Conservation (phyloP, 225 moss, liverwort and hornwort species). For the Bryum argenteum region DNA sequence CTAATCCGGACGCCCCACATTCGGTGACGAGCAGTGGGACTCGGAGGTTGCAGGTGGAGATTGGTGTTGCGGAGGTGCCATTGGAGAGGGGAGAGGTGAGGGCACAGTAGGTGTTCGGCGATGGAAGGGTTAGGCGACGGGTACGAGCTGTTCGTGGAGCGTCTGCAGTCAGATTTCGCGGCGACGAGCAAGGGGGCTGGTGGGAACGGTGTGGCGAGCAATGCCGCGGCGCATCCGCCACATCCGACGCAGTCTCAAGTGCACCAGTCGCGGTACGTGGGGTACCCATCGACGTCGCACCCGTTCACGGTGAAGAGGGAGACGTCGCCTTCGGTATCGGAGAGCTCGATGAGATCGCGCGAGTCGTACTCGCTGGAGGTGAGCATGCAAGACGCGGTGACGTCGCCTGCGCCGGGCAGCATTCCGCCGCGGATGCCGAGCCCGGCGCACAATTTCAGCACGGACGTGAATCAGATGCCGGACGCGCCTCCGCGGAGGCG, state of each 20-base stretch:
- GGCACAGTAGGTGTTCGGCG: conserved; percentile 11
- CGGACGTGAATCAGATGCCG: conserved; percentile 64
- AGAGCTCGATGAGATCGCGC: conserved; percentile 61
- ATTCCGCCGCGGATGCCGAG: conserved; percentile 50
- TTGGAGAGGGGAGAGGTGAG: neutral
- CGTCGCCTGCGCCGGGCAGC: conserved; percentile 48
- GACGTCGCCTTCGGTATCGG: conserved; percentile 51
- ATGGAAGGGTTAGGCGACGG: conserved; percentile 96
- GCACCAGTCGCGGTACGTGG: conserved; percentile 62
- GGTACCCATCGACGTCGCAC: conserved; percentile 59
- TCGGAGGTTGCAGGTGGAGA: conserved; percentile 8
- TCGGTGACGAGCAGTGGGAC: conserved; percentile 23
- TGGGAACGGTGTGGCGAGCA: conserved; percentile 24
- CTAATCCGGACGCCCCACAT: conserved; percentile 31
- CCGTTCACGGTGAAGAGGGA: conserved; percentile 63
- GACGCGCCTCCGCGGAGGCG: conserved; percentile 57
- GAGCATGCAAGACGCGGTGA: conserved; percentile 63
- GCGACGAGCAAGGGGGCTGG: conserved; percentile 52
- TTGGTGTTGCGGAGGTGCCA: neutral
- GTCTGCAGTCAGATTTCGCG: conserved; percentile 87
- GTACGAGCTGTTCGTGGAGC: conserved; percentile 92
- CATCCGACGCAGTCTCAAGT: conserved; percentile 65
- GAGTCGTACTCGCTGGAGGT: conserved; percentile 60
- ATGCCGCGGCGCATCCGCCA: conserved; percentile 57
- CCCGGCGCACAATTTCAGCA: conserved; percentile 57